These are phyloP conservation scores for Globisporangium emineosum DNA, from an alignment of 352 stramenopile genomes.

Conservation along the genomic window DNA sequence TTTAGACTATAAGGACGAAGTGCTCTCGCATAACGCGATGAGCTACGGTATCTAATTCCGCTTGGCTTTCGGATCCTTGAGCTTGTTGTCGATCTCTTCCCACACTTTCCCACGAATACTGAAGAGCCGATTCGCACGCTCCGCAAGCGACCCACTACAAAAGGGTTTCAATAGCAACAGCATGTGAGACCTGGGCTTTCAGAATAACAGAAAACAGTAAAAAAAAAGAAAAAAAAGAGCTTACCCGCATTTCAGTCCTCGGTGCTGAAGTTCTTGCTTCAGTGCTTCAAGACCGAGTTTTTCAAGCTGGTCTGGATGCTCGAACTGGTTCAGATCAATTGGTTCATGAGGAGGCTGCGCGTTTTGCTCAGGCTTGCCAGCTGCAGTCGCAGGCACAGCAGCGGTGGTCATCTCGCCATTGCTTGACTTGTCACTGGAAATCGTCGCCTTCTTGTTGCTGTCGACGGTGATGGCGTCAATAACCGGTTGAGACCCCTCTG, in stretches of 20 bases:
- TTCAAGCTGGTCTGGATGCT: slow-evolving; percentile 66
- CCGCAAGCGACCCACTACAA: slow-evolving; percentile 82
- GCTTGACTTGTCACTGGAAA: neutral
- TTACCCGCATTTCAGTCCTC: slow-evolving; percentile 96
- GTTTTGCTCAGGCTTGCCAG: slow-evolving; percentile 1
- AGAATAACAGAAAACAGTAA: neutral
- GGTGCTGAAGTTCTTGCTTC: slow-evolving; percentile 89
- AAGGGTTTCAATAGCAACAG: no score
- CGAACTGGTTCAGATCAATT: slow-evolving; percentile 56
- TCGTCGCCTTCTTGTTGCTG: neutral
- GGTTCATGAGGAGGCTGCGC: slow-evolving; percentile 15
- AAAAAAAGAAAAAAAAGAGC: slow-evolving; percentile 14
- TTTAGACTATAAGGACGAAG: neutral
- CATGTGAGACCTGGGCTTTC: neutral
- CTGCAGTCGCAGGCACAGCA: neutral
- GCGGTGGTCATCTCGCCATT: neutral
- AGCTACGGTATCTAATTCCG: neutral
- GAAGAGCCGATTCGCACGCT: slow-evolving; percentile 91
- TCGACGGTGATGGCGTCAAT: slow-evolving; percentile 34
- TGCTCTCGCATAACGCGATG: neutral
- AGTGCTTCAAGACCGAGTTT: slow-evolving; percentile 88
- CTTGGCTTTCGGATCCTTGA: slow-evolving; percentile 56
- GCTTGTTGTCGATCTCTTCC: slow-evolving; percentile 87
- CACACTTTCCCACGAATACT: slow-evolving; percentile 89
- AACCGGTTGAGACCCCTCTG: slow-evolving; percentile 41